These are phyloP conservation scores for Ampelomyces quisqualis DNA, from an alignment of 2,329 filamentous ascomycete genomes.

Conservation along the genomic window DNA sequence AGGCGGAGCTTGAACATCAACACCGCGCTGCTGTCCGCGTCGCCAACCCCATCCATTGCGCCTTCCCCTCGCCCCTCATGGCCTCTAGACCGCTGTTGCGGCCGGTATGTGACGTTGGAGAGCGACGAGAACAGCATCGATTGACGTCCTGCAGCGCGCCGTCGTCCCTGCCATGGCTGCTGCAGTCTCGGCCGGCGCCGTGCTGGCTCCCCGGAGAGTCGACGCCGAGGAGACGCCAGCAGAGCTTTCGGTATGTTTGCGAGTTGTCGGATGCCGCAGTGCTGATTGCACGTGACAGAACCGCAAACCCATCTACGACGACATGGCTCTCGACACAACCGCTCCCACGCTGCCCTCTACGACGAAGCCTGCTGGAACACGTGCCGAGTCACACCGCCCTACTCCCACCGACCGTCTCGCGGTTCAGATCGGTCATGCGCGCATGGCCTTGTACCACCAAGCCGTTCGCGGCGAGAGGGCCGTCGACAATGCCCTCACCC, in stretches of 20 bases:
- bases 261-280: not conserved
- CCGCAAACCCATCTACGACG: slow-evolving; percentile 76
- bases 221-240: slow-evolving; percentile 50
- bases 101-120: slow-evolving; percentile 48
- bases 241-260: slow-evolving; percentile 22
- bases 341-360: slow-evolving; percentile 39
- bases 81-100: slow-evolving; percentile 55
- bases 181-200: slow-evolving; percentile 47
- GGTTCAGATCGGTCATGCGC: slow-evolving; percentile 73
- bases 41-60: slow-evolving; percentile 38
- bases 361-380: slow-evolving; percentile 29
- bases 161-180: slow-evolving; percentile 50
- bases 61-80: slow-evolving; percentile 45
- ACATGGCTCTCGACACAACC: slow-evolving; percentile 47
- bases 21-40: slow-evolving; percentile 13
- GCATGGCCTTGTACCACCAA: slow-evolving; percentile 77
- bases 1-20: slow-evolving; percentile 27
- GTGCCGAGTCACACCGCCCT: slow-evolving; percentile 49
- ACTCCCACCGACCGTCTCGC: slow-evolving; percentile 90
- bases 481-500: slow-evolving; percentile 79
- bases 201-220: slow-evolving; percentile 50
- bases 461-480: slow-evolving; percentile 74
- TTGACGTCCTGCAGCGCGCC: slow-evolving; percentile 46
- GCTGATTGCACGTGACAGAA: slow-evolving; percentile 14
- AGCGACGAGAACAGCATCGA: not conserved